These are phyloP conservation scores for Thelonectria discophora DNA, from an alignment of 2,329 filamentous ascomycete species.

Conservation along the genomic window DNA sequence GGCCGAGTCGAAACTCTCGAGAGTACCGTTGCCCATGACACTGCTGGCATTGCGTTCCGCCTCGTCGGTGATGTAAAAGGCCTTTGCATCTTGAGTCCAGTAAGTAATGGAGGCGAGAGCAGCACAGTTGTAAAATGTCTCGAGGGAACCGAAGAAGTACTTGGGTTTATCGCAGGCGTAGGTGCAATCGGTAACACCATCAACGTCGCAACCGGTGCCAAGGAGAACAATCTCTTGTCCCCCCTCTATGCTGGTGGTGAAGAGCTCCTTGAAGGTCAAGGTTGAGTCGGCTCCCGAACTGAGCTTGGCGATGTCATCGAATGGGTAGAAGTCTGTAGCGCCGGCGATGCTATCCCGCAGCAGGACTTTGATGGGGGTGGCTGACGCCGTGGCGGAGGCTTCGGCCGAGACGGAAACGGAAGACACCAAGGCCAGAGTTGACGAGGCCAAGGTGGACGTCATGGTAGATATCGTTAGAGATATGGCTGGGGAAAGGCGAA, in stretches of 20 bases:
- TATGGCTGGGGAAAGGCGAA: background rate
- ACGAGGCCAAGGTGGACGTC: constrained; percentile 25
- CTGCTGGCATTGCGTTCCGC: constrained; percentile 49
- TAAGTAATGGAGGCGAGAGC: constrained; percentile 48
- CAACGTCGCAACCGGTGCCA: constrained; percentile 45
- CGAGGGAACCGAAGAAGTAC: constrained; percentile 47
- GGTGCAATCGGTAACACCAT: constrained; percentile 44
- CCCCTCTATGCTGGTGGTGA: constrained; percentile 47
- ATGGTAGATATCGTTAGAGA: constrained; percentile 20
- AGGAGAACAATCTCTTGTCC: constrained; percentile 46
- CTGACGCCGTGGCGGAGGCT: constrained; percentile 27
- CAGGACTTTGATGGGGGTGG: constrained; percentile 43
- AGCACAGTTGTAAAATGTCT: constrained; percentile 52
- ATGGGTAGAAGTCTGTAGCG: constrained; percentile 50
- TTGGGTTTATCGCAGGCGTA: constrained; percentile 44
- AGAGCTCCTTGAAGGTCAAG: constrained; percentile 48
- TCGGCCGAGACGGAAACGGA: constrained; percentile 2
- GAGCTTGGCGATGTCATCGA: constrained; percentile 47
- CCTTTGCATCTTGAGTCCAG: constrained; percentile 44
- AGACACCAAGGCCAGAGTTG: constrained; percentile 21
- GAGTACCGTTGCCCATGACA: constrained; percentile 47
- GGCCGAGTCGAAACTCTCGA: constrained; percentile 44
- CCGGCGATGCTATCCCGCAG: constrained; percentile 44
- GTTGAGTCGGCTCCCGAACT: constrained; percentile 40
- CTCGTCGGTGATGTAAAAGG: constrained; percentile 45